Conservation (phyloP, 306 rosid species). For the Benincasa hispida region DNA sequence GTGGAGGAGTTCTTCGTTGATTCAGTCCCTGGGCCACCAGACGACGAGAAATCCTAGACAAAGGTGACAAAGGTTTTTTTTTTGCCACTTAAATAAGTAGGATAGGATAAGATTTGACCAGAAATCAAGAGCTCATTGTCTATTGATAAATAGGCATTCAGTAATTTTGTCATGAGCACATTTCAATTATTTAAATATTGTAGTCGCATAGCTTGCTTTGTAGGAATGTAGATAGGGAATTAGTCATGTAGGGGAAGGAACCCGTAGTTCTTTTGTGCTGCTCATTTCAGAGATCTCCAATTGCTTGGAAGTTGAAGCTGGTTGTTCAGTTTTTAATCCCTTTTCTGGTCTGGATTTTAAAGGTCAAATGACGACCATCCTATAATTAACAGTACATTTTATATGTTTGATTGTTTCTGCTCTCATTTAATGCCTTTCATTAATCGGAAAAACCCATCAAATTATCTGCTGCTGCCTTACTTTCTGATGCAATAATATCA, state of each 20-base stretch:
- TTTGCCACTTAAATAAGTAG: conserved; percentile 24
- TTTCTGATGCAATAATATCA: background rate
- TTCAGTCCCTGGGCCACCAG: conserved; percentile 73
- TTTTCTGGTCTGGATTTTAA: background rate
- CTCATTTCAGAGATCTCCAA: conserved; percentile 8
- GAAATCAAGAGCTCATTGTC: conserved; percentile 18
- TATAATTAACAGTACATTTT: background rate
- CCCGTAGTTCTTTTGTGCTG: conserved; percentile 22
- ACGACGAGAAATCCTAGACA: conserved; percentile 62
- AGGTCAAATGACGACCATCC: background rate
- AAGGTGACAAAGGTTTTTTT: conserved; percentile 23
- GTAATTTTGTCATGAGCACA: conserved; percentile 22
- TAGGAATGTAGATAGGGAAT: conserved; percentile 21
- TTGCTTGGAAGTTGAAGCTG: conserved; percentile 6
- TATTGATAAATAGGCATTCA: conserved; percentile 24
- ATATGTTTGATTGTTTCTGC: background rate
- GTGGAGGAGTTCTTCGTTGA: conserved; percentile 97
- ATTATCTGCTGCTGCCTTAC: background rate
- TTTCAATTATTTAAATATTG: conserved; percentile 6
- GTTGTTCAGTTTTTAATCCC: background rate
- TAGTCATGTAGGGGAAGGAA: conserved; percentile 11
- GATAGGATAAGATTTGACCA: conserved; percentile 25
- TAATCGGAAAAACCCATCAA: background rate
- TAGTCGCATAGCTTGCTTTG: conserved; percentile 28
- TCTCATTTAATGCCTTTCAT: background rate